These are phyloP conservation scores for Ulota crispa DNA, from an alignment of 225 moss, liverwort and hornwort genomes.

Conservation along the genomic window DNA sequence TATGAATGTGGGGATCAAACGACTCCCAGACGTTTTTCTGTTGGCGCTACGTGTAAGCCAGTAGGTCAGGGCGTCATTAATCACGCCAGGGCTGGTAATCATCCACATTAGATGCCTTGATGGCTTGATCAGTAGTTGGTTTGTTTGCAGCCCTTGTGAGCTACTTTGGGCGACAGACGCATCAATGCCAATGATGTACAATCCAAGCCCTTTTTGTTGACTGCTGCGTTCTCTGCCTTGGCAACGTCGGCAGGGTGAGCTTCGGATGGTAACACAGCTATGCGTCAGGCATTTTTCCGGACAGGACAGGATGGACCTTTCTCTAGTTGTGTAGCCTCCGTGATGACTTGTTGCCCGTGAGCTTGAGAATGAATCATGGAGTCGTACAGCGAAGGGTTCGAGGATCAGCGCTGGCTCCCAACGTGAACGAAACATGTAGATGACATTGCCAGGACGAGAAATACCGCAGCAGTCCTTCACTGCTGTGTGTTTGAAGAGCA, in stretches of 20 bases:
- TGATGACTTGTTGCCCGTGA: neutral
- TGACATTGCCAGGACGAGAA: conserved; percentile 13
- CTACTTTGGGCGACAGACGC: conserved; percentile 2
- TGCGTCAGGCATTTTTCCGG: neutral
- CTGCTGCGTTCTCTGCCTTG: neutral
- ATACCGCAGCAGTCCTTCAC: conserved; percentile 9
- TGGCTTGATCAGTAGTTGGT: conserved; percentile 11
- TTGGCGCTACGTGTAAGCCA: neutral
- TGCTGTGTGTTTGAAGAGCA: conserved; percentile 16
- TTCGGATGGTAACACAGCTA: neutral
- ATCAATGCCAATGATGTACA: conserved; percentile 1
- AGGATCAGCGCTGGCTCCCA: neutral
- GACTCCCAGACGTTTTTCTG: conserved; percentile 11
- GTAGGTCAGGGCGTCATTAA: neutral
- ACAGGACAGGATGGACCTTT: neutral
- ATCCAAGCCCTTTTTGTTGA: neutral
- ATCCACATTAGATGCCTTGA: conserved; percentile 25
- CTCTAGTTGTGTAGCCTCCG: neutral
- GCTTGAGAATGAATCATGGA: neutral
- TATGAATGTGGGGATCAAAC: conserved; percentile 22
- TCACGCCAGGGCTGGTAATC: conserved; percentile 9
- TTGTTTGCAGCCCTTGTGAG: neutral
- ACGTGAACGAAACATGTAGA: conserved; percentile 3
- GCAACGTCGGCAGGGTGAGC: neutral
- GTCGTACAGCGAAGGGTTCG: neutral